phyloP scores from a whole-genome alignment of 1,284 basidiomycete species.

The Cutaneotrichosporon dermatis region DNA sequence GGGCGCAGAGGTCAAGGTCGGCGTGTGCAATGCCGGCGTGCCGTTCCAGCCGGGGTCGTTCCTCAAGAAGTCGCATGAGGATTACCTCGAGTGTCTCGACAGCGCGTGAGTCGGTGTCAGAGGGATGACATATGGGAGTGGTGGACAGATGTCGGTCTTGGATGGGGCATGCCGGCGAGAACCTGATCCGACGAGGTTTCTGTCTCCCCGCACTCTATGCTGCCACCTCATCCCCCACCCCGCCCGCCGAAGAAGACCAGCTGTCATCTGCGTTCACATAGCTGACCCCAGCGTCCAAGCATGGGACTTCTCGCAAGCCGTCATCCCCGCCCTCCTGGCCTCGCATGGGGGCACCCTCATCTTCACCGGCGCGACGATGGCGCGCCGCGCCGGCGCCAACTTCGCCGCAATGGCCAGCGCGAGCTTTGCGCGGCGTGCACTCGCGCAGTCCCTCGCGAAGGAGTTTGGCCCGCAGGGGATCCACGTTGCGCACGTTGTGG shows the following conservation, averaged over 20 bases:
- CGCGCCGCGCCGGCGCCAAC: slow-evolving; percentile 28
- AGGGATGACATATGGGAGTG: no score
- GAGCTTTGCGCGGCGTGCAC: slow-evolving; percentile 37
- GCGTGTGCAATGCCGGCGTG: slow-evolving; percentile 38
- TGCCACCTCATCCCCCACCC: no score
- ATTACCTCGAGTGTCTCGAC: slow-evolving; percentile 30
- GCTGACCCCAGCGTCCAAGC: slow-evolving; percentile 11
- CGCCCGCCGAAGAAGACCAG: no score
- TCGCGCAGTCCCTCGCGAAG: slow-evolving; percentile 43
- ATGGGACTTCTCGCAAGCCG: slow-evolving; percentile 34
- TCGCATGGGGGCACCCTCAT: slow-evolving; percentile 36
- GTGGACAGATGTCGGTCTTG: background rate
- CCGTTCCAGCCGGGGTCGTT: slow-evolving; percentile 32
- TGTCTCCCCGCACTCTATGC: no score
- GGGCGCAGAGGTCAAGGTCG: slow-evolving; percentile 35
- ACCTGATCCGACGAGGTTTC: no score
- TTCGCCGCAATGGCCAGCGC: slow-evolving; percentile 38
- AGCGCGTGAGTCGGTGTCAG: slow-evolving; percentile 30
- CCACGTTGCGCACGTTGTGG: slow-evolving; percentile 49
- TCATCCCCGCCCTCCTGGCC: slow-evolving; percentile 35
- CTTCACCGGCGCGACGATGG: slow-evolving; percentile 46
- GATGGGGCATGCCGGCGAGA: no score
- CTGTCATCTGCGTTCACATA: no score
- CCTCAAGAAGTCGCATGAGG: slow-evolving; percentile 31
- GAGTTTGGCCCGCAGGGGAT: slow-evolving; percentile 50